Evolutionary conservation across 805 yeast genomes (phyloP), one percentile per base, ranked within the genome.

Genomic region (Blastobotrys attinorum): DNA sequence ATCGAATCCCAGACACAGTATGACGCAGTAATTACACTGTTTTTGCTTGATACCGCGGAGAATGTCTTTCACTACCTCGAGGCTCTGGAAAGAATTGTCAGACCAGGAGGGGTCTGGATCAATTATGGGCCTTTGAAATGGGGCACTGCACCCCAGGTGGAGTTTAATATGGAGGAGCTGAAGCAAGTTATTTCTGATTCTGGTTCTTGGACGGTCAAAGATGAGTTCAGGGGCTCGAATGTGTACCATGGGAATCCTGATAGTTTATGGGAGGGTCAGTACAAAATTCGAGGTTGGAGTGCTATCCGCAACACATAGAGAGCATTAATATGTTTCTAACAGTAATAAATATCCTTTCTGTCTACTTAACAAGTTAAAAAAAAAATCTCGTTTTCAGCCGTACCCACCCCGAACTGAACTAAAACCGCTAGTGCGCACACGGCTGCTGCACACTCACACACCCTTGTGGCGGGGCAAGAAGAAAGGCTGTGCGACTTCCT

Each of bases 31-130:
- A 64, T 60, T 13, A 61, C 72, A 0, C 82, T 81, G 3, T 90
- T 83, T 57, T 89, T 90, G 63, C 69, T 90, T 22, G 97, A 90
- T 62, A 90, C 97, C 0, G 97, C 97, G 0, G 95, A 86, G 54
- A 85, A 89, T 56, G 58, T 86, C 39, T 69, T 90, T 49, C 81
- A 77, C 33, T 89, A 89, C 60, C 61, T 90, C 43, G 83, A 82
- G 41, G 63, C 81, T 0, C 77, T 89, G 31, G 73, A 74, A 43
- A 51, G 59, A 4, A 54, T 81, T 31, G 61, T 68, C 5, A 66
- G 65, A 13, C 72, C 72, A 3, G 63, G 62, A 18, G 80, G 84
- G 0, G 69, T 73, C 35, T 90, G 97, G 97, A 77, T 89, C 48
- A 90, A 90, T 58, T 70, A 78, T 10, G 97, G 97, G 0, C 97